Percentiles rank a stretch among this genome's conserved stretches.
phyloP scores from a whole-genome alignment of 1,139 yeast species.

The Yamadazyma membranifaciens region DNA sequence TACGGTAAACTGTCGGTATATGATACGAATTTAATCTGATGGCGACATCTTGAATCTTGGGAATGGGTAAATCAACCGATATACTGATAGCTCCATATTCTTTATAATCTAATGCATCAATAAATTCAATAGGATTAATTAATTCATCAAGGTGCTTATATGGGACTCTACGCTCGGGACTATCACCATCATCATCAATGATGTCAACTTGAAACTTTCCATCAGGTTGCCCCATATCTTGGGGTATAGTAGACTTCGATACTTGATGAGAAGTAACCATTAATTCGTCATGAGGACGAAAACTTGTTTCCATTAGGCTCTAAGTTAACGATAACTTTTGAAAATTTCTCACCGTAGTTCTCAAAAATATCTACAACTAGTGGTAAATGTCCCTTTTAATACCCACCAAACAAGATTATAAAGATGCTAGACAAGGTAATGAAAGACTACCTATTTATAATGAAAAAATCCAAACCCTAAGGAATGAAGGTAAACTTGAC shows the following conservation, averaged over 20 bases:
- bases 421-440: conserved; percentile 33
- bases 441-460: conserved; percentile 13
- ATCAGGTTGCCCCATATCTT: not conserved
- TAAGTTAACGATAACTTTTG: no score
- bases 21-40: conserved; percentile 33
- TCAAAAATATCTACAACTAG: not conserved
- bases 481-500: conserved; percentile 23
- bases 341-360: not conserved
- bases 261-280: no score
- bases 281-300: no score
- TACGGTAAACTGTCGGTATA: no score
- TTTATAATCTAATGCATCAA: not conserved
- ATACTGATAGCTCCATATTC: conserved; percentile 66
- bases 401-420: conserved; percentile 32
- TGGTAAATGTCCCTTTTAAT: conserved; percentile 26
- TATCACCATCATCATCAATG: not conserved
- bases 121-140: conserved; percentile 40
- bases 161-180: not conserved
- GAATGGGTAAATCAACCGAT: conserved; percentile 44
- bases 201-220: not conserved
- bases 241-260: no score
- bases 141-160: conserved; percentile 11
- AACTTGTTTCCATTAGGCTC: no score
- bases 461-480: conserved; percentile 14
- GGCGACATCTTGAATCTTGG: conserved; percentile 48